These are phyloP conservation scores for Lasiosphaeria hispida DNA, from an alignment of 495 filamentous ascomycete species.

Conservation along the genomic window DNA sequence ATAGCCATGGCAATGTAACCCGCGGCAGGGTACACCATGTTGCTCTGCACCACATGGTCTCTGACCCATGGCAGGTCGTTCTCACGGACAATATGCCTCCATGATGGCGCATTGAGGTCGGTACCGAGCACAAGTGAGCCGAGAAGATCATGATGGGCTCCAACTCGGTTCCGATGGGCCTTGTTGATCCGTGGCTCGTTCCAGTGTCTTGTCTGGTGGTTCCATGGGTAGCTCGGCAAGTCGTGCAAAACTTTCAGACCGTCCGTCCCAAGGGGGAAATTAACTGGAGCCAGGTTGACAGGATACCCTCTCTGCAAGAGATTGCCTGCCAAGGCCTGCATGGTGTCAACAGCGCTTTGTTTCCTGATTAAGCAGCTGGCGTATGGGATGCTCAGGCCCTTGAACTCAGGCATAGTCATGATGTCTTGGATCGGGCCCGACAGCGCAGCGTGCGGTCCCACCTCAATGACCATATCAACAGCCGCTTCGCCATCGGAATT, in stretches of 20 bases:
- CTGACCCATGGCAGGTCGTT: conserved; percentile 47
- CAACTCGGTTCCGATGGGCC: conserved; percentile 36
- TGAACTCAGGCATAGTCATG: conserved; percentile 28
- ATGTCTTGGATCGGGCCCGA: conserved; percentile 55
- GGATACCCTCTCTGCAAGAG: conserved; percentile 37
- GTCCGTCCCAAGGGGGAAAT: conserved; percentile 33
- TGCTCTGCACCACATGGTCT: conserved; percentile 43
- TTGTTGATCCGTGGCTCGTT: conserved; percentile 40
- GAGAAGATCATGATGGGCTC: conserved; percentile 47
- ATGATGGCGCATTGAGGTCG: conserved; percentile 39
- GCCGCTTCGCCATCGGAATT: conserved; percentile 1
- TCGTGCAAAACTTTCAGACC: conserved; percentile 33
- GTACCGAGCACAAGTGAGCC: conserved; percentile 35
- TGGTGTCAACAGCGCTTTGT: conserved; percentile 32
- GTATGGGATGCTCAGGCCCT: conserved; percentile 24
- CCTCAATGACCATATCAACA: conserved; percentile 37
- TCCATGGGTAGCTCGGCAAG: conserved; percentile 46
- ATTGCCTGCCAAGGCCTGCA: conserved; percentile 28
- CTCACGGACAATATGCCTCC: conserved; percentile 38
- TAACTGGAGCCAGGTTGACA: conserved; percentile 41
- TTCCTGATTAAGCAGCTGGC: conserved; percentile 30
- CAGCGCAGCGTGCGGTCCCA: conserved; percentile 45
- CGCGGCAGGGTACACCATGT: conserved; percentile 53
- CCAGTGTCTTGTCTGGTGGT: conserved; percentile 45
- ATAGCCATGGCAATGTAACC: conserved; percentile 51